Percentiles rank a stretch among this genome's conserved stretches.
Evolutionary conservation across 2,329 filamentous ascomycete genomes (phyloP).

Genomic region (Aspergillus caelatus): DNA sequence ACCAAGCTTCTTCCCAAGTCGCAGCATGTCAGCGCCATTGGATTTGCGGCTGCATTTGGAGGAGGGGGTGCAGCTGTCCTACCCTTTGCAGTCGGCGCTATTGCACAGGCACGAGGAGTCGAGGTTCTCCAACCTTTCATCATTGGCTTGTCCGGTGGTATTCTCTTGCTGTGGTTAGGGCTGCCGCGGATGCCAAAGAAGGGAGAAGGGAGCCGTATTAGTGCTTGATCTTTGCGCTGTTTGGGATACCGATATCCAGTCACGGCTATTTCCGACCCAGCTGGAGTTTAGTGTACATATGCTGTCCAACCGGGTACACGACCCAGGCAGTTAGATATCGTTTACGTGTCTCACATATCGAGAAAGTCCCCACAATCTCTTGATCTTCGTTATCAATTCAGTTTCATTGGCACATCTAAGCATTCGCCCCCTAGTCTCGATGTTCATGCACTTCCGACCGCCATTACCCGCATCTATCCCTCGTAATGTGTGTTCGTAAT

Average conservation of each 20-base stretch:
- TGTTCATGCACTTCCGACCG: neutral
- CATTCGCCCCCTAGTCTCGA: neutral
- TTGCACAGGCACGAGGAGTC: conserved; percentile 59
- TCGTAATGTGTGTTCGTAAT: neutral
- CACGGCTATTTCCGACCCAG: neutral
- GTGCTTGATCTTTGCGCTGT: neutral
- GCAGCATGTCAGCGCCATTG: conserved; percentile 74
- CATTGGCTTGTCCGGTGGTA: conserved; percentile 49
- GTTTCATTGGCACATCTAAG: neutral
- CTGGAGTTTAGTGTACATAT: neutral
- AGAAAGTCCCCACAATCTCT: neutral
- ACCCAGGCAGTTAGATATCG: neutral
- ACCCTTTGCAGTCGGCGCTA: conserved; percentile 47
- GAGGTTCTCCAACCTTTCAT: conserved; percentile 61
- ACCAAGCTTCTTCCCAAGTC: conserved; percentile 74
- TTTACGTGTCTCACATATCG: neutral
- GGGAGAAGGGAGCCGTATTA: neutral
- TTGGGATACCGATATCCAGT: neutral
- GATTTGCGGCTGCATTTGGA: conserved; percentile 76
- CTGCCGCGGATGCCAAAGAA: conserved; percentile 27
- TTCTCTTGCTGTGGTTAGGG: conserved; percentile 53
- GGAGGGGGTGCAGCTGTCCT: conserved; percentile 63
- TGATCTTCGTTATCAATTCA: neutral
- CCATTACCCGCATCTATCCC: neutral
- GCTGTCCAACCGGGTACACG: neutral